Evolutionary conservation across 2,329 filamentous ascomycete genomes (phyloP), one percentile per base, ranked within the genome.

Genomic region (Phyllachora maydis): DNA sequence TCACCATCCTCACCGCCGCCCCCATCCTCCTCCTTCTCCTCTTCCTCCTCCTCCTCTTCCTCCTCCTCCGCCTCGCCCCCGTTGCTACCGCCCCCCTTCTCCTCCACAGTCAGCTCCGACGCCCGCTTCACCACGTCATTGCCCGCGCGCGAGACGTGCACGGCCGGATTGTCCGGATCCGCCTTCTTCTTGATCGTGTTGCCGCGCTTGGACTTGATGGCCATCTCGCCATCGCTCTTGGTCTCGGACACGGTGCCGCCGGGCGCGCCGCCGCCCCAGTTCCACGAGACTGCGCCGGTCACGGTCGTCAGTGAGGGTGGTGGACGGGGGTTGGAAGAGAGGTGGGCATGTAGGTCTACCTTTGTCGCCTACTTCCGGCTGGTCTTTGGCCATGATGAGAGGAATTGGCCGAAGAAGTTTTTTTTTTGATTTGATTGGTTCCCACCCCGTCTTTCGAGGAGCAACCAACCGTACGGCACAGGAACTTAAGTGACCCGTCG

Each of bases 101-200:
- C 39, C 27, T 68, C 61, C 16, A 71, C 49, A 3, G 57, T 53
- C 14, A 72, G 46, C 43, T 73, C 67, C 20, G 54, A 59, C 8
- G 65, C 62, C 30, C 54, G 54, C 48, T 73, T 71, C 24, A 70
- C 65, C 11, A 71, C 65, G 39, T 73, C 66, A 35, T 72, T 69
- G 22, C 67, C 66, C 9, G 54, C 49, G 21, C 65, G 54, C 34
- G 53, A 51, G 34, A 73, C 45, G 31, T 60, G 57, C 5, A 73
- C 60, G 16, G 66, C 68, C 3, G 65, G 67, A 32, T 73, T 65
- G 11, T 54, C 53, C 14, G 59, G 54, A 14, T 62, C 55, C 23
- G 63, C 67, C 18, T 64, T 66, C 47, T 65, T 69, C 45, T 61
- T 65, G 41, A 73, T 60, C 14, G 57, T 65, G 41, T 73, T 74